Percentiles rank a stretch among this genome's conserved stretches.
These are phyloP conservation scores for Lodderomyces margitis DNA, from an alignment of 1,139 yeast genomes.

Conservation along the genomic window DNA sequence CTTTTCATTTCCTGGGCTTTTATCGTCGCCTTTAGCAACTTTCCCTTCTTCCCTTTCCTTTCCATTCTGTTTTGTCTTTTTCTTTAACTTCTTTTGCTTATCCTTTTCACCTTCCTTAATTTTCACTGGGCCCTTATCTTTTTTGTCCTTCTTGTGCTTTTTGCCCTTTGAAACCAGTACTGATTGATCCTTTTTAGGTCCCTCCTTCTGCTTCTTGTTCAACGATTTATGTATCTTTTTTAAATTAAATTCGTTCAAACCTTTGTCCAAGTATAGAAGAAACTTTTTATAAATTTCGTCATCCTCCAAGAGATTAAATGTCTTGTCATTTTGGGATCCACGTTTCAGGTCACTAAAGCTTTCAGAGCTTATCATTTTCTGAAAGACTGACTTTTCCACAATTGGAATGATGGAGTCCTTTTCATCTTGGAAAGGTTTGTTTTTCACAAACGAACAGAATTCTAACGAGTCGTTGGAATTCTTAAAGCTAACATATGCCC, in stretches of 20 bases:
- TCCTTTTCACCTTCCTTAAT: neutral
- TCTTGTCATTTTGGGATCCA: neutral
- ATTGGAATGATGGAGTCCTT: slow-evolving; percentile 25
- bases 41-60: neutral
- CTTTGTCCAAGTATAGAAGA: slow-evolving; percentile 12
- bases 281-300: slow-evolving; percentile 15
- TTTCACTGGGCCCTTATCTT: neutral
- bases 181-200: neutral
- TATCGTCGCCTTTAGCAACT: neutral
- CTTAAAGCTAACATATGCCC: slow-evolving; percentile 28
- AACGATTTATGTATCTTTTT: slow-evolving; percentile 12
- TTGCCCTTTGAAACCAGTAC: neutral
- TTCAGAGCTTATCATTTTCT: slow-evolving; percentile 17
- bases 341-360: neutral
- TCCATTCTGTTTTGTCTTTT: neutral
- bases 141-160: neutral
- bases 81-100: neutral
- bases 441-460: slow-evolving; percentile 18
- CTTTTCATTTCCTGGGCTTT: neutral
- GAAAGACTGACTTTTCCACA: slow-evolving; percentile 24
- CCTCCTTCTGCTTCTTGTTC: slow-evolving; percentile 13
- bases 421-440: slow-evolving; percentile 23
- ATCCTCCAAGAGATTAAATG: slow-evolving; percentile 10
- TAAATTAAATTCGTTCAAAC: slow-evolving; percentile 16
- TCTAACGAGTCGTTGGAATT: slow-evolving; percentile 14